Base-by-base conservation (phyloP, 352 stramenopile species). In the Pythium plurisporium region DNA sequence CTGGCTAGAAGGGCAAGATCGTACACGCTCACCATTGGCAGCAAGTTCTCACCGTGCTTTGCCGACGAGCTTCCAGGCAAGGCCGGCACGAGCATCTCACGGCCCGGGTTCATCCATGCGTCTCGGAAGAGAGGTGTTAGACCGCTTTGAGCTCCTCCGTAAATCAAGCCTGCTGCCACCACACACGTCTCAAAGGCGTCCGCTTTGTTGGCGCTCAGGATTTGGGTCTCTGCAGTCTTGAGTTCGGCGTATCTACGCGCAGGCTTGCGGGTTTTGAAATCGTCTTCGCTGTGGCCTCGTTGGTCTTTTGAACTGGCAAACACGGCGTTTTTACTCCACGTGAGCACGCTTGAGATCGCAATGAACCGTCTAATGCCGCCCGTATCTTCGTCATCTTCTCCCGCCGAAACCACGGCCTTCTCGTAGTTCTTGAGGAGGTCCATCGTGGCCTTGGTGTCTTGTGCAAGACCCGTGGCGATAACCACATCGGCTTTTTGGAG, bases 11-110 rank as follows among this genome's bases (percentile, higher is more conserved):
- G 60, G 6, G 75, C 85, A n/a, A 93, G 52, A 51, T 96, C 87
- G 56, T 83, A 88, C 11, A 96, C 71, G 53, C 83, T 87, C 55
- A 96, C 85, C 71, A 87, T 94, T 19, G 87, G 87, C 30, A 96
- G 38, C 34, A 90, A 22, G 52, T 96, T 93, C 9, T 69, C 65
- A 14, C 79, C 79, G 37, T 63, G 59, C 51, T 51, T 60, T 2
- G 58, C 64, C 3, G 58, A 22, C 27, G 38, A 53, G 17, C 58
- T 47, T 4, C 83, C 76, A 9, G 65, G 51, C 23, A 89, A 44
- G 37, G 76, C 86, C 10, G 82, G 81, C 5, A 94, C 77, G 7
- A 91, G 50, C 20, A 91, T 36, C 3, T 81, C 69, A 1, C 50
- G 53, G 26, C 76, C 62, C 3, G 83, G 76, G 52, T 86, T 54